Evolutionary conservation across 805 yeast genomes (phyloP).

Genomic region (Wickerhamomyces sydowiorum): DNA sequence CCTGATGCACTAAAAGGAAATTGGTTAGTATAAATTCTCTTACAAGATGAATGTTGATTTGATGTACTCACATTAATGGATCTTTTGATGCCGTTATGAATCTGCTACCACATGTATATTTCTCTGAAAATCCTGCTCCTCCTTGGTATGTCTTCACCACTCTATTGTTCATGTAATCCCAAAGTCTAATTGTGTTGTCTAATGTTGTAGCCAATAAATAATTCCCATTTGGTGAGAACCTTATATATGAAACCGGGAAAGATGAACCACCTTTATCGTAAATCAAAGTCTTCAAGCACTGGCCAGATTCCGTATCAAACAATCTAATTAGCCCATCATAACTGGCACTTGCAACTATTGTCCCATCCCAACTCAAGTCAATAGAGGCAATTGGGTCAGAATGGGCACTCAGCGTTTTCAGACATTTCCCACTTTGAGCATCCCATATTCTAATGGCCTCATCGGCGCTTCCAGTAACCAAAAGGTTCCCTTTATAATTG

Average conservation of each 20-base stretch:
- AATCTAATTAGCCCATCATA: constrained; percentile 87
- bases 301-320: constrained; percentile 86
- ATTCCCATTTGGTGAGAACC: constrained; percentile 75
- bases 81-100: constrained; percentile 36
- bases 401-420: constrained; percentile 86
- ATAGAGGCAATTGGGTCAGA: constrained; percentile 82
- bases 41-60: too few relatives aligned
- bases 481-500: constrained; percentile 67
- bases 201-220: constrained; percentile 72
- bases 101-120: constrained; percentile 45
- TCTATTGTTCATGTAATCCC: constrained; percentile 81
- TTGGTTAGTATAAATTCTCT: constrained; percentile 1
- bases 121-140: constrained; percentile 25
- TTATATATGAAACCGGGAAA: constrained; percentile 71
- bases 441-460: constrained; percentile 94
- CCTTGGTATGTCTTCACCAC: constrained; percentile 69
- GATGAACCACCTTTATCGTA: constrained; percentile 71
- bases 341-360: constrained; percentile 80
- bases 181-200: constrained; percentile 72
- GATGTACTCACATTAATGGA: constrained; percentile 33
- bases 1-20: constrained; percentile 44
- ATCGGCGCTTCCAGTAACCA: constrained; percentile 82
- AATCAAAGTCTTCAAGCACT: constrained; percentile 84
- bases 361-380: constrained; percentile 70
- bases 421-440: constrained; percentile 56